Conservation (phyloP, 768 basidiomycete species). For the Rhodocollybia butyracea region DNA sequence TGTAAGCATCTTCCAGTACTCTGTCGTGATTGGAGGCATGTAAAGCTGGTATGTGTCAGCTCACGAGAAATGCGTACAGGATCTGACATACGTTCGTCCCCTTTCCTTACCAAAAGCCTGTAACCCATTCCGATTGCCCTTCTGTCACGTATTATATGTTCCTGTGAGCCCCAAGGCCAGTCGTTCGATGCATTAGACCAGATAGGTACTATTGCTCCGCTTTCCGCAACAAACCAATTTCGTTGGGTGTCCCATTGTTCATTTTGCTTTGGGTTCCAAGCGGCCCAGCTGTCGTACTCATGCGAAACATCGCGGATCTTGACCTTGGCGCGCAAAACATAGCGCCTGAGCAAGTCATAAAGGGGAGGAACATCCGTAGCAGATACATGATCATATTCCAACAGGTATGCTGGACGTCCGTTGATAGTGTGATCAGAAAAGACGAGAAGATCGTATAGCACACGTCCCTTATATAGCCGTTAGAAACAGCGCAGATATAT, state of each 20-base stretch:
- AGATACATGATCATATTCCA: constrained; percentile 67
- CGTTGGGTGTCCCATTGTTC: constrained; percentile 26
- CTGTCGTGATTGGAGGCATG: constrained; percentile 55
- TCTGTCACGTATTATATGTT: constrained; percentile 55
- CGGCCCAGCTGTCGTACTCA: constrained; percentile 78
- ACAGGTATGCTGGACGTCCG: constrained; percentile 52
- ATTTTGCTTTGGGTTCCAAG: constrained; percentile 60
- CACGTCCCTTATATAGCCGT: constrained; percentile 66
- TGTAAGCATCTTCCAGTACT: constrained; percentile 54
- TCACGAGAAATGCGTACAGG: constrained; percentile 7
- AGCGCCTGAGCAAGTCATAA: constrained; percentile 72
- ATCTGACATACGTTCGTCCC: constrained; percentile 63
- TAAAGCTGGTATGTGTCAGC: constrained; percentile 34
- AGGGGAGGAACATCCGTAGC: constrained; percentile 62
- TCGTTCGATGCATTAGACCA: constrained; percentile 45
- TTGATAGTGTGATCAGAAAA: constrained; percentile 52
- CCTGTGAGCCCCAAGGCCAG: constrained; percentile 61
- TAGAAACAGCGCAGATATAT: not conserved
- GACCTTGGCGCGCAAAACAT: constrained; percentile 87
- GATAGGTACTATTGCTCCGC: constrained; percentile 74
- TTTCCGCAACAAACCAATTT: constrained; percentile 54
- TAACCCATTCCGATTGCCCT: constrained; percentile 79
- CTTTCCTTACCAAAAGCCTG: constrained; percentile 67
- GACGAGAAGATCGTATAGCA: constrained; percentile 87
- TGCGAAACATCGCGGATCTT: constrained; percentile 74